phyloP scores from a whole-genome alignment of 768 basidiomycete species.

The Calocybe gangraenosa region DNA sequence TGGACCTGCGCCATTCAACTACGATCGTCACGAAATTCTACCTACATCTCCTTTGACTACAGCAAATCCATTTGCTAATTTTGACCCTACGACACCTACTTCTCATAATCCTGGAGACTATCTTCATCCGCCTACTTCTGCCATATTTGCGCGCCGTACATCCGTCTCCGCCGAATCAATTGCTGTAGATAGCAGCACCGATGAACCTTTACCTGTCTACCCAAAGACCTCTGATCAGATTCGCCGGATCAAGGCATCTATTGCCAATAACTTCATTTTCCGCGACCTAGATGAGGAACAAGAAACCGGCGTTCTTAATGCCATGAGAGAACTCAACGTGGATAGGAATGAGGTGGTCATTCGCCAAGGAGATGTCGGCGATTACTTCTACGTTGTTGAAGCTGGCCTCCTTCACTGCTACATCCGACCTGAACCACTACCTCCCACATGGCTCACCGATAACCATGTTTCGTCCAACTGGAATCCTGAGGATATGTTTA shows the following conservation, averaged over 20 bases:
- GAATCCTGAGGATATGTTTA: constrained; percentile 47
- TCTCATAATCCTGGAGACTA: constrained; percentile 56
- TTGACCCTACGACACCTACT: constrained; percentile 43
- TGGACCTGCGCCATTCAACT: constrained; percentile 53
- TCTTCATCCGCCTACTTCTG: constrained; percentile 69
- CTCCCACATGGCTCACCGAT: constrained; percentile 53
- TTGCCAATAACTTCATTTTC: constrained; percentile 89
- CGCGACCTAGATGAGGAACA: constrained; percentile 96
- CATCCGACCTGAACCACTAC: constrained; percentile 63
- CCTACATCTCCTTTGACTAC: constrained; percentile 59
- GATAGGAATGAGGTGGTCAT: constrained; percentile 84
- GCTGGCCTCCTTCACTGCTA: constrained; percentile 82
- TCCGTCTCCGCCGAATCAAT: constrained; percentile 97
- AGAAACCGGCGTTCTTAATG: constrained; percentile 85
- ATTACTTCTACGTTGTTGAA: constrained; percentile 98
- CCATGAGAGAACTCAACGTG: constrained; percentile 87
- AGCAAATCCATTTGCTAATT: constrained; percentile 49
- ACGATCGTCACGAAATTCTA: constrained; percentile 54
- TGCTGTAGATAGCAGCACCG: constrained; percentile 63
- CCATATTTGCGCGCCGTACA: constrained; percentile 84
- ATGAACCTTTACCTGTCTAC: constrained; percentile 70
- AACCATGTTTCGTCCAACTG: constrained; percentile 32
- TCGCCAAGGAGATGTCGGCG: constrained; percentile 93
- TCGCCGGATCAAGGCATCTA: constrained; percentile 81
- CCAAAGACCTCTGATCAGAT: constrained; percentile 83